A percentile compares a stretch with the other conserved stretches of the same genome.
Evolutionary conservation across 2,329 filamentous ascomycete species (phyloP).

Genomic region (Phoma sp.): DNA sequence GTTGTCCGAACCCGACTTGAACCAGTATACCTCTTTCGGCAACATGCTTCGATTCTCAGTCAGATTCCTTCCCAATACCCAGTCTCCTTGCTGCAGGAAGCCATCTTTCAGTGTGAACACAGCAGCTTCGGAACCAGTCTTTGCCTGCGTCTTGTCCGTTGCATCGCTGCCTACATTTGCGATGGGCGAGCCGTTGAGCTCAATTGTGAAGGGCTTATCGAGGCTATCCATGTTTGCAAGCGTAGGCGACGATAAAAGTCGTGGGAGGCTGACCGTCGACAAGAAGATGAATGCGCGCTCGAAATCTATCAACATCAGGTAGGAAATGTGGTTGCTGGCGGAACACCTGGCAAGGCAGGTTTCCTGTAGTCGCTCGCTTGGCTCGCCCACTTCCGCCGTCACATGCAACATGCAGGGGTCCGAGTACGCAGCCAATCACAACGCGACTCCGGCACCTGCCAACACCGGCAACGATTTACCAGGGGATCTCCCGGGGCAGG

Average conservation of each 20-base stretch:
- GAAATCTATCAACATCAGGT: slow-evolving; percentile 15
- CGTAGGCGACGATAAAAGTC: slow-evolving; percentile 13
- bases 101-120: slow-evolving; percentile 32
- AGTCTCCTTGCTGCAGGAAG: slow-evolving; percentile 25
- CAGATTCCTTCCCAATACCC: slow-evolving; percentile 26
- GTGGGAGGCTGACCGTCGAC: slow-evolving; percentile 8
- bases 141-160: slow-evolving; percentile 24
- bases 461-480: slow-evolving; percentile 8
- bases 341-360: not conserved
- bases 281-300: slow-evolving; percentile 14
- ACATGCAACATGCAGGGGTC: slow-evolving; percentile 7
- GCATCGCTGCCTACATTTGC: slow-evolving; percentile 14
- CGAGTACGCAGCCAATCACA: slow-evolving; percentile 8
- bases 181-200: slow-evolving; percentile 32
- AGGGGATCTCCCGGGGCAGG: not conserved
- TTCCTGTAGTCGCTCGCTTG: slow-evolving; percentile 1
- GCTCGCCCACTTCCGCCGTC: not conserved
- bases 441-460: not conserved
- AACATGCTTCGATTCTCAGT: slow-evolving; percentile 32
- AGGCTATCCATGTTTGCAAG: slow-evolving; percentile 30
- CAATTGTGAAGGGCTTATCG: slow-evolving; percentile 30
- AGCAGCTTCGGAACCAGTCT: slow-evolving; percentile 26
- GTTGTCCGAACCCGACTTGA: slow-evolving; percentile 19
- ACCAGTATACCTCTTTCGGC: slow-evolving; percentile 35
- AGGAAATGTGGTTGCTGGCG: not conserved